phyloP scores from a whole-genome alignment of 768 basidiomycete species.

The Lactarius quietus region DNA sequence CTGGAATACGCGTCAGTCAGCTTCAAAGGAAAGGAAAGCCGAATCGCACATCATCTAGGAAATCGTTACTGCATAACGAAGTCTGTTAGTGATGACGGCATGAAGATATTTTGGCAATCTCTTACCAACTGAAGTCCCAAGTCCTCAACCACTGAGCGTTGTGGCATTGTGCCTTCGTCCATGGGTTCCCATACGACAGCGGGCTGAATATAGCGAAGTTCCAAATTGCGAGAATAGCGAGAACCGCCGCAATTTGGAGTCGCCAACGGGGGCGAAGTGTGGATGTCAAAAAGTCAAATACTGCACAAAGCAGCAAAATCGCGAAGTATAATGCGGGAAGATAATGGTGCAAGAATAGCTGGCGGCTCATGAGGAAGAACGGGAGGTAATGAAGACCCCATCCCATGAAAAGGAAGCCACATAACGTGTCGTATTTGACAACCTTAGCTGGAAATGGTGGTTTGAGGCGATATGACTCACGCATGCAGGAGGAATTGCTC shows the following conservation, averaged over 20 bases:
- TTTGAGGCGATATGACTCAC: slow-evolving; percentile 1
- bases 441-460: slow-evolving; percentile 62
- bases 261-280: slow-evolving; percentile 70
- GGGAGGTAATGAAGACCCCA: slow-evolving; percentile 95
- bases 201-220: slow-evolving; percentile 78
- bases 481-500: slow-evolving; percentile 32
- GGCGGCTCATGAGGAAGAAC: slow-evolving; percentile 96
- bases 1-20: slow-evolving; percentile 33
- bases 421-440: slow-evolving; percentile 86
- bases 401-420: slow-evolving; percentile 87
- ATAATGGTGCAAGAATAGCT: slow-evolving; percentile 98
- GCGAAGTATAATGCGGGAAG: slow-evolving; percentile 95
- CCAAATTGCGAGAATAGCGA: slow-evolving; percentile 72
- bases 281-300: slow-evolving; percentile 86
- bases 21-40: slow-evolving; percentile 10
- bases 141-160: slow-evolving; percentile 82
- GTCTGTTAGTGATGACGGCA: slow-evolving; percentile 7
- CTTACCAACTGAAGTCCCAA: slow-evolving; percentile 94
- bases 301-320: slow-evolving; percentile 68
- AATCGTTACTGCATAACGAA: slow-evolving; percentile 52
- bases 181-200: slow-evolving; percentile 75
- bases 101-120: not conserved
- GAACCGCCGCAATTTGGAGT: slow-evolving; percentile 73
- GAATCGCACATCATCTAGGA: slow-evolving; percentile 56
- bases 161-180: slow-evolving; percentile 80